Conservation (phyloP, 2,329 filamentous ascomycete genomes). For the Metarhizium humberi region DNA sequence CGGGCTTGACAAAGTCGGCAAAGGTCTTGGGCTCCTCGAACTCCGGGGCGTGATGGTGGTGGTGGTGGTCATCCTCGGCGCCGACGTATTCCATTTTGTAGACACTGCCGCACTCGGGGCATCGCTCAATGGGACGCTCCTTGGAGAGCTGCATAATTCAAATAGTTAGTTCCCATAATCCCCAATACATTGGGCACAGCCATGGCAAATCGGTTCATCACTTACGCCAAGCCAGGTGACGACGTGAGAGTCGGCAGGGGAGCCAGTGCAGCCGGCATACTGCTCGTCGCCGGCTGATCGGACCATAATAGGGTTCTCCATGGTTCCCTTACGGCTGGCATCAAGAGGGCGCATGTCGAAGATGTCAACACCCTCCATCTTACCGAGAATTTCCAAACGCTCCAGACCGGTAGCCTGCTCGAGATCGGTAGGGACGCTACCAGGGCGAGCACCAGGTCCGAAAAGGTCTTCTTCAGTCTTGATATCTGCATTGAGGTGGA, state of each 20-base stretch:
- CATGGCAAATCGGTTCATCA: conserved; percentile 10
- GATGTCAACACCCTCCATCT: conserved; percentile 96
- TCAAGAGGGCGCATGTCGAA: conserved; percentile 98
- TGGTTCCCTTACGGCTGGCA: conserved; percentile 80
- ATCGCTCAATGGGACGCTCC: conserved; percentile 86
- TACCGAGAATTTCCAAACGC: conserved; percentile 96
- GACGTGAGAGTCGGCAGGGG: conserved; percentile 81
- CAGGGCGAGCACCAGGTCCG: conserved; percentile 69
- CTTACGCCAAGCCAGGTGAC: conserved; percentile 86
- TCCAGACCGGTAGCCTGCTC: conserved; percentile 96
- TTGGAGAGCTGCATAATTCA: conserved; percentile 58
- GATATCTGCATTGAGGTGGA: conserved; percentile 54
- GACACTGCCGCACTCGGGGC: conserved; percentile 90
- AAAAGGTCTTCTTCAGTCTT: conserved; percentile 73
- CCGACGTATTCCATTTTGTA: conserved; percentile 98
- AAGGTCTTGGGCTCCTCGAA: conserved; percentile 90
- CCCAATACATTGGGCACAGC: neutral
- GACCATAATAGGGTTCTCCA: conserved; percentile 84
- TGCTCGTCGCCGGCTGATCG: conserved; percentile 92
- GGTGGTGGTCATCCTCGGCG: conserved; percentile 63
- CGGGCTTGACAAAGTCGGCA: conserved; percentile 88
- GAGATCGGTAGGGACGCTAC: conserved; percentile 84
- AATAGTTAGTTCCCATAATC: conserved; percentile 1
- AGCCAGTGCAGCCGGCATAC: conserved; percentile 92
- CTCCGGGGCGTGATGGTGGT: conserved; percentile 46